Evolutionary conservation across 495 filamentous ascomycete species (phyloP), one percentile per base, ranked within the genome.

Genomic region (Penicillium macrosclerotiorum): DNA sequence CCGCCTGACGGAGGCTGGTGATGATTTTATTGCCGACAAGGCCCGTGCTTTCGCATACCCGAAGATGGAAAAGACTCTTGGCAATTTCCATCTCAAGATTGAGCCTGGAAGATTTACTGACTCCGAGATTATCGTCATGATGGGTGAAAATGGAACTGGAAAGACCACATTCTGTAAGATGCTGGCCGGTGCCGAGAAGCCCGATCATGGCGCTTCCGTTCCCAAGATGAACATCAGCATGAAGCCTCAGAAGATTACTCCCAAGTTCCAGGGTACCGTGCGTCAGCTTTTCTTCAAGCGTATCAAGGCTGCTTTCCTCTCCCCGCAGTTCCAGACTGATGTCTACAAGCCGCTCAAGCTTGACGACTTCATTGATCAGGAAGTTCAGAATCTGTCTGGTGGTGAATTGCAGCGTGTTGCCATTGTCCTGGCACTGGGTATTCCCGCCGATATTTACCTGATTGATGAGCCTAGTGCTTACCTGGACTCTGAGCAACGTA

Each of bases 221-320:
- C 93, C 93, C 9, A 83, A 84, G 49, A 93, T 98, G 90, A 89
- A 86, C 75, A 93, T 98, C 61, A 89, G 84, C 76, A 92, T 97
- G 93, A 97, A 98, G 81, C 93, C 94, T 17, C 93, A 98, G 74
- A 98, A 94, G 67, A 96, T 98, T 57, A 98, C 90, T 3, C 92
- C 93, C 55, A 97, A 95, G 72, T 98, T 96, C 68, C 81, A 86
- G 53, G 91, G 91, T 40, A 95, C 90, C n/a, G 91, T 95, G 27
- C 85, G 90, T 27, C 88, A 95, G 65, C 80, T 95, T 38, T 90
- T 94, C 74, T 88, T 93, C 76, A 95, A 94, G 83, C 88, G 90
- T 75, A 97, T 98, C 72, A 95, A 94, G 79, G 82, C 89, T 33
- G 84, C 93, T 12, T 97, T 97, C 81, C 73, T 97, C 52, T 91